These are phyloP conservation scores for Leccinum broughii DNA, from an alignment of 768 basidiomycete species.

Conservation along the genomic window DNA sequence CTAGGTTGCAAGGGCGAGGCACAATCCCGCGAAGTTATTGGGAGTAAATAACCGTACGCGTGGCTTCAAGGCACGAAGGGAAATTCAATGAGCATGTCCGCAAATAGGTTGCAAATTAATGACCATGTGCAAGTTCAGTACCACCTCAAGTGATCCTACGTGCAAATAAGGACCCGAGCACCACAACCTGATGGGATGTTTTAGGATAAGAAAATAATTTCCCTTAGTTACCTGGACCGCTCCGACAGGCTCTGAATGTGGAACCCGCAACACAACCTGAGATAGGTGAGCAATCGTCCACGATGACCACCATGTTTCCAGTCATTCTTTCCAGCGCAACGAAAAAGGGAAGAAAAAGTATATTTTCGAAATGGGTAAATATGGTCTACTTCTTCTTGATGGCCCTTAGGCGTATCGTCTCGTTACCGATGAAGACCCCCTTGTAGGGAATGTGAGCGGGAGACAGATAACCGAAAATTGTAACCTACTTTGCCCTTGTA, in stretches of 20 bases:
- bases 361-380: constrained; percentile 6
- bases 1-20: too few relatives aligned
- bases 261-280: not conserved
- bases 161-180: not conserved
- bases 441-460: constrained; percentile 33
- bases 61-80: not conserved
- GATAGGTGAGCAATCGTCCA: not conserved
- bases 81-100: not conserved
- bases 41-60: too few relatives aligned
- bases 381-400: constrained; percentile 89
- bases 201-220: not conserved
- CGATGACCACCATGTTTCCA: not conserved
- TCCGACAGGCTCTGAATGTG: not conserved
- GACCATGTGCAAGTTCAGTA: too few relatives aligned
- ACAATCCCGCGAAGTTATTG: not conserved
- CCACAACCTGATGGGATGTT: not conserved
- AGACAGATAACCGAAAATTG: not conserved
- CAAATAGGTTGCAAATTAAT: not conserved
- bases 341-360: not conserved
- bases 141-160: not conserved
- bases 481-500: constrained; percentile 93
- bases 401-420: constrained; percentile 87
- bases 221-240: too few relatives aligned
- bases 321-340: not conserved
- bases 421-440: constrained; percentile 94